Base-by-base conservation (phyloP, 2,329 filamentous ascomycete genomes). In the Cytospora mali region DNA sequence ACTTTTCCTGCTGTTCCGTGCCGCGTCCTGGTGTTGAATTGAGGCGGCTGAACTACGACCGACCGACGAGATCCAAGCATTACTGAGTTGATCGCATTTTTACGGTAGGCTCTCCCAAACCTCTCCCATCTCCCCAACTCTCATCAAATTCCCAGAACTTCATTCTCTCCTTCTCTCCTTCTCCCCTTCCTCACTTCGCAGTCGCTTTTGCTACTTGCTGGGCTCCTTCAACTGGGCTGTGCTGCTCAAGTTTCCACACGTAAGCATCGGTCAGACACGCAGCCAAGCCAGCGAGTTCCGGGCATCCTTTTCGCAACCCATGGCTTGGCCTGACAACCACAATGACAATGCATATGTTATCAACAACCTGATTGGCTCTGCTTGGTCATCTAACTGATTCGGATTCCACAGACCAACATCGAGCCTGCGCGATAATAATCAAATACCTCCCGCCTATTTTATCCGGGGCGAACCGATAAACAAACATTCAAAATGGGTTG, bases 401-500 rank as follows among this genome's bases (percentile, higher is more conserved):
- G 35, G 27, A 28, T 50, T 39, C 21, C 27, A 28, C 58, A 60
- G 58, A 27, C 21, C 9, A 21, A 25, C 27, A 28, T 35, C 35
- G 9, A 48, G n/a, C 39, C 28, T 28, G 35, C 28, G 50, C 51
- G 4, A 29, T 54, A 54, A 60, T 54, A 27, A 49, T 35, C 6
- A 49, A 18, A 39, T 28, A 27, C 39, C 10, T 54, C n/a, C 35
- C 28, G 35, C 53, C 42, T 46, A 54, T 27, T 14, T n/a, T 56
- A 48, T 60, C 39, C 29, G 48, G 56, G 56, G 56, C 56, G 56
- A 33, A 62, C 46, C 50, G 49, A 66, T 62, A 53, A n/a, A 69
- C 65, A 71, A 70, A 66, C 77, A 79, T 82, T 76, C 89, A 93
- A 84, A 74, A 99, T 99, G 95, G 95, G 95, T 88, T 99, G 95